Conservation (phyloP, 345 rosid species). For the Chamaenerion angustifolium region DNA sequence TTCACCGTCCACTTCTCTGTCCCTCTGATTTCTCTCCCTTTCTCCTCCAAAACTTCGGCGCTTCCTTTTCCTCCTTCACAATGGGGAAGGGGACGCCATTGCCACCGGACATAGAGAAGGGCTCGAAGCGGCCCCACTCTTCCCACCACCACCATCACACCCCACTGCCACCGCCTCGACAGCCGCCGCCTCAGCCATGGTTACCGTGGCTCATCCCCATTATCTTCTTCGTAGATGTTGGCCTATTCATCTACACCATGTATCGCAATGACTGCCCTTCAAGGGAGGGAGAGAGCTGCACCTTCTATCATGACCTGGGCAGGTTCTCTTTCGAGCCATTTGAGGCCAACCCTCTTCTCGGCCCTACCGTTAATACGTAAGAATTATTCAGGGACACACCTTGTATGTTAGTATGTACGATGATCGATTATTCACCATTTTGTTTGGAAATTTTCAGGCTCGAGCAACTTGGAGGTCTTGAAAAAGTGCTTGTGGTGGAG, state of each 20-base stretch:
- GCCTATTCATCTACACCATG: slow-evolving; percentile 40
- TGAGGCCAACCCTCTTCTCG: slow-evolving; percentile 39
- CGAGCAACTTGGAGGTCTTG: slow-evolving; percentile 59
- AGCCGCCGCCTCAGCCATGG: slow-evolving; percentile 46
- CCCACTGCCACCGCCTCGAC: slow-evolving; percentile 36
- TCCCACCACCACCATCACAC: slow-evolving; percentile 5
- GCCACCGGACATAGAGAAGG: slow-evolving; percentile 17
- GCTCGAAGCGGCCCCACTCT: slow-evolving; percentile 3
- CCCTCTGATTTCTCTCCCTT: slow-evolving; percentile 1
- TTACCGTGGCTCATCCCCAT: slow-evolving; percentile 55
- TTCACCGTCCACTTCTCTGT: slow-evolving; percentile 13
- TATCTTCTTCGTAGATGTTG: slow-evolving; percentile 29
- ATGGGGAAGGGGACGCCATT: slow-evolving; percentile 29
- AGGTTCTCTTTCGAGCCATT: slow-evolving; percentile 44
- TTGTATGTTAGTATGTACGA: not conserved
- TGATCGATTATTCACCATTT: too few relatives aligned
- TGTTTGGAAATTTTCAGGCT: slow-evolving; percentile 24
- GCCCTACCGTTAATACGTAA: slow-evolving; percentile 61
- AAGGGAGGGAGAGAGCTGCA: slow-evolving; percentile 7
- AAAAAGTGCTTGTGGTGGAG: slow-evolving; percentile 38
- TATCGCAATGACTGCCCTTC: slow-evolving; percentile 54
- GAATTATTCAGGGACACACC: not conserved
- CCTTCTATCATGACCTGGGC: slow-evolving; percentile 18
- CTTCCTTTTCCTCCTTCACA: slow-evolving; percentile 10
- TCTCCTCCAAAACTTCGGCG: slow-evolving; percentile 4